These are phyloP conservation scores for Clarkia xantiana DNA, from an alignment of 345 rosid genomes.

Conservation along the genomic window DNA sequence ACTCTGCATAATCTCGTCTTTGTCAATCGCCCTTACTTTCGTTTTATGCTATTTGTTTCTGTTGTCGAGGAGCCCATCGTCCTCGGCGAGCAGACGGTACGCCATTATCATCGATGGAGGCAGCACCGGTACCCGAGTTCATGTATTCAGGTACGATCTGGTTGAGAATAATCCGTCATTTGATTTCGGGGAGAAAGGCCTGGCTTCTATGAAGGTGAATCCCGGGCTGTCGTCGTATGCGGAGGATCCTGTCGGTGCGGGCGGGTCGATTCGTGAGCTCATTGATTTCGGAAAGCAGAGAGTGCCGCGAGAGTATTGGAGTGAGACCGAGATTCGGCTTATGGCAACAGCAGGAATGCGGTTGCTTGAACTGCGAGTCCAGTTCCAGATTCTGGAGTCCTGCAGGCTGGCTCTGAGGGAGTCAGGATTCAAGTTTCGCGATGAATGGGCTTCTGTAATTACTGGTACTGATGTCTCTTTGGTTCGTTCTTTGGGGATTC, in stretches of 20 bases:
- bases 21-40: conserved; percentile 12
- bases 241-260: conserved; percentile 37
- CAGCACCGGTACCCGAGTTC: conserved; percentile 72
- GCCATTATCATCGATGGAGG: conserved; percentile 67
- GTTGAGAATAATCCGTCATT: conserved; percentile 23
- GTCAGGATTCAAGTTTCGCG: conserved; percentile 53
- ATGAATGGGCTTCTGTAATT: conserved; percentile 77
- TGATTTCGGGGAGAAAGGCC: conserved; percentile 25
- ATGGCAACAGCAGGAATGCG: conserved; percentile 98
- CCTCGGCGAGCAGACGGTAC: conserved; percentile 14
- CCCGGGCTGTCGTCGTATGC: conserved; percentile 76
- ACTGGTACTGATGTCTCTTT: conserved; percentile 25
- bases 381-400: conserved; percentile 39
- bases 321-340: conserved; percentile 60
- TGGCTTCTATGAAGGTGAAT: conserved; percentile 46
- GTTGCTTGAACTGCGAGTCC: conserved; percentile 38
- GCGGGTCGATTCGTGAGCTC: conserved; percentile 41
- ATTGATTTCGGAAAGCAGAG: conserved; percentile 45
- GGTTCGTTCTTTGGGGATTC: neutral
- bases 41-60: conserved; percentile 17
- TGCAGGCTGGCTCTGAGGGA: conserved; percentile 37
- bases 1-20: conserved; percentile 15
- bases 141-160: conserved; percentile 35
- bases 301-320: conserved; percentile 44
- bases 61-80: conserved; percentile 4